A percentile compares a stretch with the other conserved stretches of the same genome.
Evolutionary conservation across 2,329 filamentous ascomycete genomes (phyloP).

Genomic region (Zopfia rhizophila): DNA sequence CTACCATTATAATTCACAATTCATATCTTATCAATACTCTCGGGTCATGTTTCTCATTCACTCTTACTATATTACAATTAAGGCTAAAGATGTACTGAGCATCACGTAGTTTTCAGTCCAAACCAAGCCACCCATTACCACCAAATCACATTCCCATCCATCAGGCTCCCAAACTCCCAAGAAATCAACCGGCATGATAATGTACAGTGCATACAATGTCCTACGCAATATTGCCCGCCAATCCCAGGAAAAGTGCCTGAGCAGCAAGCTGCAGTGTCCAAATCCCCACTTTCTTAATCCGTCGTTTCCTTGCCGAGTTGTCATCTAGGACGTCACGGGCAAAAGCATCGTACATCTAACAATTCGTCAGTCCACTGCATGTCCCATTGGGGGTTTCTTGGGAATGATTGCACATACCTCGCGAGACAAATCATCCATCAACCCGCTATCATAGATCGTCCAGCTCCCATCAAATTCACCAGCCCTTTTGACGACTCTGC

Average conservation of each 20-base stretch:
- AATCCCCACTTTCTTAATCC: conserved; percentile 94
- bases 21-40: too few species aligned
- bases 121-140: too few species aligned
- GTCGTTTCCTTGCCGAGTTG: conserved; percentile 83
- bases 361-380: conserved; percentile 16
- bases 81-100: too few species aligned
- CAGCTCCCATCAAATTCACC: conserved; percentile 94
- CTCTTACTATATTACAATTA: too few species aligned
- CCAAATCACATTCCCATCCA: too few species aligned
- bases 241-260: conserved; percentile 93
- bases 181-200: too few species aligned
- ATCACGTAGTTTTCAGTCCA: too few species aligned
- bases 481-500: conserved; percentile 89
- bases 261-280: conserved; percentile 94
- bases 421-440: conserved; percentile 92
- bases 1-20: too few species aligned
- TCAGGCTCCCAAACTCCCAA: too few species aligned
- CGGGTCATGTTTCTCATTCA: too few species aligned
- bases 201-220: too few species aligned
- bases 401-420: conserved; percentile 65
- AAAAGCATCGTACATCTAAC: conserved; percentile 87
- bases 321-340: conserved; percentile 91
- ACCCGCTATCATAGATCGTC: conserved; percentile 91
- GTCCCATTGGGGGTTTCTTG: background rate
- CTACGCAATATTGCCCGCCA: conserved; percentile 81